phyloP scores from a whole-genome alignment of 2,329 filamentous ascomycete genomes.

The Fusarium poae region DNA sequence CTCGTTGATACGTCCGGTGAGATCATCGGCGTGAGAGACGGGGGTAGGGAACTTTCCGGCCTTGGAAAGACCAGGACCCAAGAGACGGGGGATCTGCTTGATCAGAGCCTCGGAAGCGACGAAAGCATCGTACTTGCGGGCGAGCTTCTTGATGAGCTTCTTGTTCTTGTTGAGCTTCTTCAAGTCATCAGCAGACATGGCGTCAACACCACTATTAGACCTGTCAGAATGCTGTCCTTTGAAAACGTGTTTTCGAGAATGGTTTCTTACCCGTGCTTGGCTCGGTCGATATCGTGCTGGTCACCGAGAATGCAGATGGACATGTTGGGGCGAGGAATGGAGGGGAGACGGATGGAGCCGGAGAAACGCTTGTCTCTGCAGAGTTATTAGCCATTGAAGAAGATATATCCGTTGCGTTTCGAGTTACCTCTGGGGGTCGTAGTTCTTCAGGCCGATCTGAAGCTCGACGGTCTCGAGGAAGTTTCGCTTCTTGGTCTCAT shows the following conservation, averaged over 20 bases:
- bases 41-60: conserved; percentile 99
- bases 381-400: background rate
- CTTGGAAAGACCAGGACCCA: conserved; percentile 98
- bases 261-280: conserved; percentile 82
- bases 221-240: background rate
- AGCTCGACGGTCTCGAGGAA: conserved; percentile 95
- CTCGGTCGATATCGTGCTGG: conserved; percentile 98
- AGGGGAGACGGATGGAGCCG: conserved; percentile 95
- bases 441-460: conserved; percentile 97
- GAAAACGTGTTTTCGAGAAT: background rate
- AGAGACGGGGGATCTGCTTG: conserved; percentile 99
- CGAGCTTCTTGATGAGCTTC: conserved; percentile 99
- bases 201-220: conserved; percentile 77
- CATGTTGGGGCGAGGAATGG: conserved; percentile 92
- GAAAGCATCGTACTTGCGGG: conserved; percentile 99
- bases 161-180: conserved; percentile 99
- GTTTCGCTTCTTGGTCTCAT: conserved; percentile 96
- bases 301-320: conserved; percentile 79
- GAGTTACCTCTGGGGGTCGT: conserved; percentile 78
- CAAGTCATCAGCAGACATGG: conserved; percentile 98
- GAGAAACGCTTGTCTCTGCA: conserved; percentile 99
- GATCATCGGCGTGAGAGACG: conserved; percentile 95
- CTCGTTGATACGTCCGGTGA: conserved; percentile 95
- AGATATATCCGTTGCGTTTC: background rate
- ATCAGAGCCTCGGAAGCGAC: conserved; percentile 96